phyloP scores from a whole-genome alignment of 176 grass and related monocot species.

The Bonia amplexicaulis region DNA sequence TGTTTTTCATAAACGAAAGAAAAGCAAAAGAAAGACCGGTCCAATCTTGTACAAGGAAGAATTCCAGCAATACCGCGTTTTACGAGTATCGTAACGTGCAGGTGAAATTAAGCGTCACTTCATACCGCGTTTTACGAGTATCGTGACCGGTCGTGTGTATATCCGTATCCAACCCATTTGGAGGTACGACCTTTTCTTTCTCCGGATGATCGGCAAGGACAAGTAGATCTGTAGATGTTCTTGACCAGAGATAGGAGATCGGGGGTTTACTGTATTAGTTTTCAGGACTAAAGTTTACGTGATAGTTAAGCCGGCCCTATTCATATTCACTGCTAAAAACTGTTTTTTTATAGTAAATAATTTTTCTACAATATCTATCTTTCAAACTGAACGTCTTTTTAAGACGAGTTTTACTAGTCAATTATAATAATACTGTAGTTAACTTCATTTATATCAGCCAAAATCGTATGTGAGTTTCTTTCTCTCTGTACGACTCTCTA shows the following conservation, averaged over 20 bases:
- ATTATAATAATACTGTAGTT: no score
- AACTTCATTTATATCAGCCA: no score
- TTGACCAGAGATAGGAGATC: neutral
- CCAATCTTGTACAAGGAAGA: neutral
- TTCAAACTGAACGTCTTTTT: no score
- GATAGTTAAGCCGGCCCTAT: no score
- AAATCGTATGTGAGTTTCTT: no score
- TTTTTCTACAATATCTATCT: no score
- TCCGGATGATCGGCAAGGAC: constrained; percentile 16
- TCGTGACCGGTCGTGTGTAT: neutral
- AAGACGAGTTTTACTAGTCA: no score
- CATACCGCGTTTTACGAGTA: neutral
- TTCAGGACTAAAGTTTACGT: no score
- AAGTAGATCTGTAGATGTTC: neutral
- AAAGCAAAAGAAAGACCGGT: neutral
- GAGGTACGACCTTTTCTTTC: constrained; percentile 21
- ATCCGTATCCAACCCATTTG: neutral
- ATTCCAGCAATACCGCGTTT: neutral
- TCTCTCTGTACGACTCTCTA: no score
- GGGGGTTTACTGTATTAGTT: no score
- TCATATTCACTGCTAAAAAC: no score
- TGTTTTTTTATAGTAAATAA: no score
- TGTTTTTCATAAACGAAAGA: neutral
- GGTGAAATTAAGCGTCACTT: neutral
- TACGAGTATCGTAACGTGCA: neutral